phyloP scores from a whole-genome alignment of 306 rosid genomes.

The Clitoria ternatea region DNA sequence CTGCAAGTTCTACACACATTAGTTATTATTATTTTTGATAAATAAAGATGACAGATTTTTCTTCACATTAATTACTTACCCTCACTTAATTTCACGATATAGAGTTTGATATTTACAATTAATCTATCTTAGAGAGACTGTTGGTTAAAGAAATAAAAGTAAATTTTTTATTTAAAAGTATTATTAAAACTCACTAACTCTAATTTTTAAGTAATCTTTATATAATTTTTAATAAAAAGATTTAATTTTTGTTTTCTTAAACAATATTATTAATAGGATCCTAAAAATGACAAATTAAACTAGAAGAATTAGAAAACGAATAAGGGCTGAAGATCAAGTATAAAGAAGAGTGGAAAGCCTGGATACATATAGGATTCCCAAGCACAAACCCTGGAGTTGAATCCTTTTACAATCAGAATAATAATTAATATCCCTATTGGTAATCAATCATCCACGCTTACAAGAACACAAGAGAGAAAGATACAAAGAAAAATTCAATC shows the following conservation, averaged over 20 bases:
- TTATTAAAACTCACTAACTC: too few relatives aligned
- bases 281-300: not conserved
- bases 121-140: not conserved
- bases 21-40: too few relatives aligned
- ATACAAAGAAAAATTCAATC: constrained; percentile 13
- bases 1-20: not conserved
- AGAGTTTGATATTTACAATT: too few relatives aligned
- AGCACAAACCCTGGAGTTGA: constrained; percentile 15
- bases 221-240: too few relatives aligned
- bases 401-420: constrained; percentile 22
- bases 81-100: not conserved
- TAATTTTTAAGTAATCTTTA: too few relatives aligned
- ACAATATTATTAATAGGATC: too few relatives aligned
- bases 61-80: not conserved
- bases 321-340: too few relatives aligned
- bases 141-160: too few relatives aligned
- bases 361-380: not conserved
- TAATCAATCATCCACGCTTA: constrained; percentile 15
- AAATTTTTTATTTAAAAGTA: too few relatives aligned
- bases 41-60: too few relatives aligned
- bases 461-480: constrained; percentile 21
- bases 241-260: too few relatives aligned
- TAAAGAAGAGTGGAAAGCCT: not conserved
- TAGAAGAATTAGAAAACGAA: not conserved
- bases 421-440: not conserved